Evolutionary conservation across 345 rosid species (phyloP).

Genomic region (Lepidium africanum): DNA sequence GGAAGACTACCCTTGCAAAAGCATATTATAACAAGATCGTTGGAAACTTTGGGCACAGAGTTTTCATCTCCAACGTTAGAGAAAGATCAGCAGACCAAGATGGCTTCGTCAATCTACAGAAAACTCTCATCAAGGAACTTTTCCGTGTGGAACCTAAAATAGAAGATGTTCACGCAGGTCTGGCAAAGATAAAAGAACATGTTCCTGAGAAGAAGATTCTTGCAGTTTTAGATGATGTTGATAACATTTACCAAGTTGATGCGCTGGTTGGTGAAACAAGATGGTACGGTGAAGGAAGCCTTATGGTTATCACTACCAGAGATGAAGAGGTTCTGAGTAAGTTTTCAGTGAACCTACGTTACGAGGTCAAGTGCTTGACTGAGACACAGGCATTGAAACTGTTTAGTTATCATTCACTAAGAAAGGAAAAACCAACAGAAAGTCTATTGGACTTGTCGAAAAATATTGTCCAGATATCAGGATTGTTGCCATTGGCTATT

Average conservation of each 20-base stretch:
- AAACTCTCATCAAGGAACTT: constrained; percentile 26
- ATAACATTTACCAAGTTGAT: constrained; percentile 29
- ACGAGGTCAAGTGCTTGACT: constrained; percentile 46
- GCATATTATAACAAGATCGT: constrained; percentile 14
- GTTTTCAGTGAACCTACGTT: constrained; percentile 17
- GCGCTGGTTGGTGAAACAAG: constrained; percentile 38
- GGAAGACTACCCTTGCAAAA: constrained; percentile 32
- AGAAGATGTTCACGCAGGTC: constrained; percentile 23
- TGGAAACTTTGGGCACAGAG: not conserved
- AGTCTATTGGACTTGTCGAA: constrained; percentile 26
- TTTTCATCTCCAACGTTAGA: constrained; percentile 28
- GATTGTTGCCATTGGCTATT: constrained; percentile 56
- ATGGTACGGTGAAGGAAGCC: constrained; percentile 45
- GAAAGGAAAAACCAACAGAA: constrained; percentile 40
- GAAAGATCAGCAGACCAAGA: constrained; percentile 17
- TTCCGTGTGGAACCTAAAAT: not conserved
- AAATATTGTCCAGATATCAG: constrained; percentile 39
- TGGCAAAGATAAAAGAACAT: constrained; percentile 4
- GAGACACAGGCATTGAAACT: constrained; percentile 34
- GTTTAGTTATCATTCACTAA: constrained; percentile 53
- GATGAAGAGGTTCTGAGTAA: constrained; percentile 27
- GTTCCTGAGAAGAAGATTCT: constrained; percentile 29
- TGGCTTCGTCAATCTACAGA: constrained; percentile 41
- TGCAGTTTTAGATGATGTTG: constrained; percentile 58
- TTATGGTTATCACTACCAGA: constrained; percentile 60